Conservation (phyloP, 169 alveolate species). For the Eimeria zaria region DNA sequence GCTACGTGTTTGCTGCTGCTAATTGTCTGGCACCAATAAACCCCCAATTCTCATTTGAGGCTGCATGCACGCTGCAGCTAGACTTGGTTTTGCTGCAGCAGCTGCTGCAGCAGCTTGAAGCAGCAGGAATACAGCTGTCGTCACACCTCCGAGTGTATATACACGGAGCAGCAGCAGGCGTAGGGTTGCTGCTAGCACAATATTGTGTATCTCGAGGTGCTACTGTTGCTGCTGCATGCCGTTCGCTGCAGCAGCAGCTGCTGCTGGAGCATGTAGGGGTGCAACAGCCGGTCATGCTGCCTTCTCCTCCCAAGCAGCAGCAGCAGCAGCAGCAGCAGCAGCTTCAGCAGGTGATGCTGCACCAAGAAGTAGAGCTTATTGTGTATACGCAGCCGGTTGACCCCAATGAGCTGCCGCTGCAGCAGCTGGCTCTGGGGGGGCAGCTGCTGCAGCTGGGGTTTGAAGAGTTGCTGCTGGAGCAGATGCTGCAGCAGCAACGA, state of each 20-base stretch:
- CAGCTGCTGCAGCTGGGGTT: constrained; percentile 15
- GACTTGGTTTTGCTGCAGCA: constrained; percentile 40
- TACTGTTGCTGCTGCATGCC: constrained; percentile 66
- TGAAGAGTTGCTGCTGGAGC: constrained; percentile 15
- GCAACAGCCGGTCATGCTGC: background rate
- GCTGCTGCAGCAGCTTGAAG: constrained; percentile 30
- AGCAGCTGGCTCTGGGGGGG: constrained; percentile 38
- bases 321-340: constrained; percentile 63
- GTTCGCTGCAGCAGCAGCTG: constrained; percentile 37
- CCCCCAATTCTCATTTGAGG: constrained; percentile 32
- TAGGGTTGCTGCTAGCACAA: constrained; percentile 22
- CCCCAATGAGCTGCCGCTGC: constrained; percentile 27
- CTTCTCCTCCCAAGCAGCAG: background rate
- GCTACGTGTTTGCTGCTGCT: background rate
- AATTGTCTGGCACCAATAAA: background rate
- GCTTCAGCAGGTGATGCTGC: constrained; percentile 21
- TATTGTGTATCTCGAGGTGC: background rate
- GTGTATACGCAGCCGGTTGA: constrained; percentile 18
- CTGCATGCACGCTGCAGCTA: constrained; percentile 34
- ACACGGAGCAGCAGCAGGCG: constrained; percentile 18
- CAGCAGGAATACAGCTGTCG: background rate
- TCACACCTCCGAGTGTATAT: background rate
- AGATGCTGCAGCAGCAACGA: constrained; percentile 8
- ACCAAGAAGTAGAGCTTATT: constrained; percentile 14
- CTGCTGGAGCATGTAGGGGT: constrained; percentile 31